These are phyloP conservation scores for Athelia psychrophila DNA, from an alignment of 1,284 basidiomycete genomes.

Conservation along the genomic window DNA sequence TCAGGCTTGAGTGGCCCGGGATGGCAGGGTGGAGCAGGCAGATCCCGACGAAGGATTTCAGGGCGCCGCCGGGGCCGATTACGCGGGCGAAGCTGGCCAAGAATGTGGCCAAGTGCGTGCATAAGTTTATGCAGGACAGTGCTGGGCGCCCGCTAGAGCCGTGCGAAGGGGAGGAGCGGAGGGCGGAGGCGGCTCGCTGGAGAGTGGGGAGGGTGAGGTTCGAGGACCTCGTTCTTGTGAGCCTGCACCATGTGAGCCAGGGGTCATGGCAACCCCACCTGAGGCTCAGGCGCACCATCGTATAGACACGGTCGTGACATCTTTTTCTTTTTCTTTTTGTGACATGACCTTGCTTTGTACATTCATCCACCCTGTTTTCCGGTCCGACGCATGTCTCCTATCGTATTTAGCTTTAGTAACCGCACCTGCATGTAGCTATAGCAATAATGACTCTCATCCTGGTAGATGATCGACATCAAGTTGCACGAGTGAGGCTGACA, in stretches of 20 bases:
- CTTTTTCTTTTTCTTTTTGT: neutral
- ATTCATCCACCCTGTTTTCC: too few species aligned
- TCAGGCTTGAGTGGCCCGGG: constrained; percentile 77
- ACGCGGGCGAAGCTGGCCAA: constrained; percentile 65
- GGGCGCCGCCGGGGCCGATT: constrained; percentile 69
- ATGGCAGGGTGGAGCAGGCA: constrained; percentile 74
- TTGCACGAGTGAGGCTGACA: too few species aligned
- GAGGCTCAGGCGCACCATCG: constrained; percentile 37
- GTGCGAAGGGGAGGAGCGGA: constrained; percentile 29
- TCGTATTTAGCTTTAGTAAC: too few species aligned
- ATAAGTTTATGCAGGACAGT: constrained; percentile 44
- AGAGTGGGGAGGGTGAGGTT: constrained; percentile 60
- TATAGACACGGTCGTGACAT: too few species aligned
- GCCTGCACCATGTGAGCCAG: constrained; percentile 75
- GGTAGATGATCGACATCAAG: too few species aligned
- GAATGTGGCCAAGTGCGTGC: constrained; percentile 63
- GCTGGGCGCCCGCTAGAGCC: neutral
- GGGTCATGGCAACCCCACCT: constrained; percentile 79
- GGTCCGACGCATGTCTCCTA: too few species aligned
- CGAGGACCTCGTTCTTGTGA: constrained; percentile 66
- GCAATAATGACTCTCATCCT: too few species aligned
- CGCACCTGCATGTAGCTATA: too few species aligned
- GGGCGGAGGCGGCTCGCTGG: constrained; percentile 50
- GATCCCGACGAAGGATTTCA: constrained; percentile 76
- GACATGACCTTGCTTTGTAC: too few species aligned